Evolutionary conservation across 768 basidiomycete genomes (phyloP), one percentile per base, ranked within the genome.

Genomic region (Trametes cingulata): DNA sequence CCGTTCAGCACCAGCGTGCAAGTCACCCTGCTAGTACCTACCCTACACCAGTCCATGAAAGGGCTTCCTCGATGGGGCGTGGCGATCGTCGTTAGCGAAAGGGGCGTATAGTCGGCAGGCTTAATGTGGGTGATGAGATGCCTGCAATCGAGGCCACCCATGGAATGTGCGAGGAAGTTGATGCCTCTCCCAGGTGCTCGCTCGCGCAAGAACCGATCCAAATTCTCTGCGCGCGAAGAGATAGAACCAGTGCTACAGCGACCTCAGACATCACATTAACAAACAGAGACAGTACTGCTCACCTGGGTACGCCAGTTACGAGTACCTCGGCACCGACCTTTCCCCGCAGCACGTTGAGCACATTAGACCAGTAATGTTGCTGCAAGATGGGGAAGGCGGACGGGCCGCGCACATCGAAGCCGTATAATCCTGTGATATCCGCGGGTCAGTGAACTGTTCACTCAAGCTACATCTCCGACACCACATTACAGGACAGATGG

Each of bases 1-100:
- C 12, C 39, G 48, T 35, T 37, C 24, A 56, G 22, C 8, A 5
- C 22, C 10, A 15, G 9, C 29, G 8, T 22, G 6, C 12, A 4
- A 27, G 9, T 13, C n/a, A 20, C 10, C 7, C 39, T 33, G 1
- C 22, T 24, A 4, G 25, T 41, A 81, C 89, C 69, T 68, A 91
- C 92, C 49, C 85, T 81, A 76, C 96, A 98, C 97, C 97, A 99
- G 72, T 97, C 93, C 97, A 99, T 99, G 74, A 99, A 98, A 1
- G 96, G 95, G 66, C 91, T 93, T 35, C 97, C 96, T 17, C 93
- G 84, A 72, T 99, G 97, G 15, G 97, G 97, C 0, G 97, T 98
- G 24, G 88, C 86, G 64, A 99, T 83, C 20, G 87, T 91, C 1
- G 91, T 98, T 59, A 99, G 76, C 7, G 93, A 95, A 29, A 94